Evolutionary conservation across 495 filamentous ascomycete species (phyloP), one percentile per base, ranked within the genome.

Genomic region (Usnea hakonensis): DNA sequence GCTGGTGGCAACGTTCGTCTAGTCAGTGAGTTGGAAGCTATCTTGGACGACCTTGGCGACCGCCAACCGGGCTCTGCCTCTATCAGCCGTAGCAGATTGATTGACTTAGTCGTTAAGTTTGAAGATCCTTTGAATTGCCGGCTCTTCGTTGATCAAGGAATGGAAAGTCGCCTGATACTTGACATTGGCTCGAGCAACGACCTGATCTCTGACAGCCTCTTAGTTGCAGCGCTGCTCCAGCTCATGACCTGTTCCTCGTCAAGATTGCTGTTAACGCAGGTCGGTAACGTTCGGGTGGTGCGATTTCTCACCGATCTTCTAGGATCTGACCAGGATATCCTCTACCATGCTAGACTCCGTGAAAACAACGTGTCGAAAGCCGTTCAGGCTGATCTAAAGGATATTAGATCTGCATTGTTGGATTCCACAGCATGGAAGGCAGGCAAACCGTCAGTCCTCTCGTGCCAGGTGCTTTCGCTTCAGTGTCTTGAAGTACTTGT

Each of bases 1-100:
- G 86, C 90, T 43, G 94, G 94, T 10, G 85, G 86, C 28, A 95
- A 92, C 71, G 86, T 85, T 55, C 87, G 91, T 23, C 91, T 95
- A 61, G 74, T 86, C 9, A 85, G 90, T 65, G 88, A 91, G 55
- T 80, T 95, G 57, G 89, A 93, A 67, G 85, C 90, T 55, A 78
- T 95, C 13, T 79, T 96, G 62, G 90, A 95, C 61, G 89, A 95
- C 62, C 87, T 98, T 64, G 85, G 89, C 56, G 77, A 81, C 43
- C 75, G 80, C 5, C 70, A 64, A 8, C 60, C 73, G n/a, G 73
- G 73, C 28, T 81, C 82, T 40, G 66, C 65, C 13, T 79, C 81
- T 6, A 70, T 74, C 28, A 75, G 75, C 62, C 79, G 84, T 38
- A 78, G 69, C 67, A 77, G 77, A 4, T 75, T 88, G 60, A 70